A percentile compares a stretch with the other conserved stretches of the same genome.
Conservation (phyloP, 768 basidiomycete genomes). For the Russula ochroleuca region DNA sequence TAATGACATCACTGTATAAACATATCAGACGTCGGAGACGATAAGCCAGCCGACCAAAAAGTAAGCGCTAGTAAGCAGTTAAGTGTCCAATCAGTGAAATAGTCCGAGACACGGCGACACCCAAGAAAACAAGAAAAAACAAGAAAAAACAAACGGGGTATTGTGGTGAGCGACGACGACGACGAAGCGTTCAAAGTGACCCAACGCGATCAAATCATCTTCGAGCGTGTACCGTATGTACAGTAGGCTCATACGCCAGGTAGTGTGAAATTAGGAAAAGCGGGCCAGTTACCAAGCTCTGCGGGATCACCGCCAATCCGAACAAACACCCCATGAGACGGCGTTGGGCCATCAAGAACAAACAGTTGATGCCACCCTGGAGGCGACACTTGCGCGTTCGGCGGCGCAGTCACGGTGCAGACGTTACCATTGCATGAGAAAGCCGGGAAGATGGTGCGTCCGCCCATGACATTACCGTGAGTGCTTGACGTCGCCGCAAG, state of each 20-base stretch:
- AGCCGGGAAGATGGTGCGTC: constrained; percentile 65
- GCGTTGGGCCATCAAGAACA: constrained; percentile 73
- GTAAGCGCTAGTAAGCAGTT: too few species aligned
- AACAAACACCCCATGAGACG: constrained; percentile 69
- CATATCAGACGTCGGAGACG: too few species aligned
- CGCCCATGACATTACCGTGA: constrained; percentile 74
- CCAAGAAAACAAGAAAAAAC: too few species aligned
- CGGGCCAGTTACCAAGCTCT: constrained; percentile 69
- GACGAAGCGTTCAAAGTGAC: background rate
- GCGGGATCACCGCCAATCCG: constrained; percentile 77
- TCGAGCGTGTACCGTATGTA: constrained; percentile 41
- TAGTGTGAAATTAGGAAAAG: constrained; percentile 58
- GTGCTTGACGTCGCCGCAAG: constrained; percentile 72
- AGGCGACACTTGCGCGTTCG: constrained; percentile 60
- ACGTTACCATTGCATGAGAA: constrained; percentile 64
- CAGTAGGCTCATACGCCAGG: constrained; percentile 48
- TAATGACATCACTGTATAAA: too few species aligned
- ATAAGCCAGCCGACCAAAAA: too few species aligned
- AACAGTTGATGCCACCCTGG: constrained; percentile 78
- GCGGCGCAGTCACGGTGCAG: constrained; percentile 76
- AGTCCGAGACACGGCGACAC: background rate
- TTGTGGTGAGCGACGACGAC: too few species aligned
- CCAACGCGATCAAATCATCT: constrained; percentile 33
- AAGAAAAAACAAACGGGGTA: background rate
- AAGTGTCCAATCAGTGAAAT: background rate